Conservation (phyloP, 345 rosid species). For the Passiflora organensis region DNA sequence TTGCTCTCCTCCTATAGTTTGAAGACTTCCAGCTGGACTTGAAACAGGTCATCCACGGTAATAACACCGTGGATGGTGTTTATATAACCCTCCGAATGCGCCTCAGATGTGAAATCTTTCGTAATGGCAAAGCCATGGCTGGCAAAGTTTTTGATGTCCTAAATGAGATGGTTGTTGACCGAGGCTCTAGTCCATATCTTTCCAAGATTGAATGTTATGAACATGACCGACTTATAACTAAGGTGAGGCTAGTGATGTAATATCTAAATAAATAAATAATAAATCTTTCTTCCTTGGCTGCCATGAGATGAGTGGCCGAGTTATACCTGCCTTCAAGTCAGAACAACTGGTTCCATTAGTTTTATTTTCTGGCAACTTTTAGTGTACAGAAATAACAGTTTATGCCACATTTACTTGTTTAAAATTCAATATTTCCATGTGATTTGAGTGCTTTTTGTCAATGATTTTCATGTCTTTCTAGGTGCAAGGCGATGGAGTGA, state of each 20-base stretch:
- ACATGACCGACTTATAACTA: conserved; percentile 90
- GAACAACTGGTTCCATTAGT: conserved; percentile 1
- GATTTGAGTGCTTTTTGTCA: conserved; percentile 7
- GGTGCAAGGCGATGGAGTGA: conserved; percentile 99
- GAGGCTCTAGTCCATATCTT: conserved; percentile 98
- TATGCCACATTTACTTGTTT: no score
- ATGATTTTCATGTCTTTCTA: conserved; percentile 22
- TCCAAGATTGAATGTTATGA: conserved; percentile 96
- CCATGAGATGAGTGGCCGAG: conserved; percentile 7
- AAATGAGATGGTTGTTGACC: conserved; percentile 88
- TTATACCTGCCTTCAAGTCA: neutral
- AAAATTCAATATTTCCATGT: neutral
- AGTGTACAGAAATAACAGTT: no score
- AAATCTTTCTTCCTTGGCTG: no score
- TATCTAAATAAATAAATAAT: conserved; percentile 3
- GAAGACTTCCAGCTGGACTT: conserved; percentile 78
- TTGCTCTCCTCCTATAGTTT: conserved; percentile 40
- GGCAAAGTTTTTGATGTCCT: conserved; percentile 93
- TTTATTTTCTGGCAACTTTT: no score
- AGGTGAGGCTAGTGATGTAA: conserved; percentile 44
- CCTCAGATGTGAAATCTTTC: conserved; percentile 80
- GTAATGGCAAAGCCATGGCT: conserved; percentile 80
- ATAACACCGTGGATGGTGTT: conserved; percentile 76
- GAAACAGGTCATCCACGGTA: conserved; percentile 80
- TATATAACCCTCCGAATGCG: conserved; percentile 97